A percentile compares a stretch with the other conserved stretches of the same genome.
Evolutionary conservation across 2,329 filamentous ascomycete genomes (phyloP).

Genomic region (Hymenoscyphus occultus): DNA sequence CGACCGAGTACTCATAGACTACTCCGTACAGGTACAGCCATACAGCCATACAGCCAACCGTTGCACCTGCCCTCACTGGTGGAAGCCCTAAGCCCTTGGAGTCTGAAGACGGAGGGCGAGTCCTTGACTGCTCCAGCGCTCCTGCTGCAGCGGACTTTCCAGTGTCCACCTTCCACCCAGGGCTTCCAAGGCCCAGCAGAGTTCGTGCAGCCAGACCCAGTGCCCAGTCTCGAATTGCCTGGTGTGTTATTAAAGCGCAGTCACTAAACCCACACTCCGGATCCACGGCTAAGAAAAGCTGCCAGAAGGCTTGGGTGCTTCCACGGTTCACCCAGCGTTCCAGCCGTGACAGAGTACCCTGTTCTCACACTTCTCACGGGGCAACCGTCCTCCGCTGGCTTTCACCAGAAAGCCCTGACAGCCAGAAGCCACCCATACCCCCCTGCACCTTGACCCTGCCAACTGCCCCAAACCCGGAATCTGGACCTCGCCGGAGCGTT

Average conservation of each 20-base stretch:
- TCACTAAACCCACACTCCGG: neutral
- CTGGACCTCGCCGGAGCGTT: neutral
- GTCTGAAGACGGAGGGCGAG: too few species aligned
- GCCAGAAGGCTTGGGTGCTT: neutral
- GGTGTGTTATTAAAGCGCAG: neutral
- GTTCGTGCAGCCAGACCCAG: neutral
- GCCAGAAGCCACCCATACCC: neutral
- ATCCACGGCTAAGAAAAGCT: slow-evolving; percentile 5
- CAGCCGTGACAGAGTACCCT: neutral
- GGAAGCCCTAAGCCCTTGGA: too few species aligned
- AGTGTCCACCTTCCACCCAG: neutral
- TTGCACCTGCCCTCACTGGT: neutral
- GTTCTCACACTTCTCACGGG: neutral
- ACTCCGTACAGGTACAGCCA: too few species aligned
- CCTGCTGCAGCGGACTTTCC: neutral
- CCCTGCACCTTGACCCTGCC: neutral
- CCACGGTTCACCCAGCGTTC: neutral
- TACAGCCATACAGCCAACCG: neutral
- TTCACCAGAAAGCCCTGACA: neutral
- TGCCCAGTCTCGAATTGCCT: neutral
- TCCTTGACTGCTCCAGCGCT: too few species aligned
- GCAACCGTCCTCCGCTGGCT: neutral
- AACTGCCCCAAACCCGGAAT: neutral
- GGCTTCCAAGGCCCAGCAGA: neutral
- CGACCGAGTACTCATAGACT: too few species aligned